Evolutionary conservation across 768 basidiomycete genomes (phyloP).

Genomic region (Peribolospora kevripleyi): DNA sequence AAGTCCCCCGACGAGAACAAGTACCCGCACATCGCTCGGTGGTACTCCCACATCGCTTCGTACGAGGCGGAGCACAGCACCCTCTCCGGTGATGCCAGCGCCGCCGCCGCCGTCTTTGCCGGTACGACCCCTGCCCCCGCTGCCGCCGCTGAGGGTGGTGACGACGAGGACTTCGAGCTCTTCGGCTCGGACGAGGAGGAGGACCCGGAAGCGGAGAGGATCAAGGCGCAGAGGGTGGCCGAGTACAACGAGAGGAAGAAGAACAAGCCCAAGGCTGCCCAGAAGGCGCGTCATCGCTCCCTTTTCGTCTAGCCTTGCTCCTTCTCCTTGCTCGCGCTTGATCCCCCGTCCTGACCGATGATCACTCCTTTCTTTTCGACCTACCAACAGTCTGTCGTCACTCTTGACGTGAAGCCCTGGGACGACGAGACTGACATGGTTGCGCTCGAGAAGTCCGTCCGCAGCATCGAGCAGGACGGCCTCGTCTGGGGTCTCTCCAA

Average conservation of each 20-base stretch:
- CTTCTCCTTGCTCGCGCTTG: not conserved
- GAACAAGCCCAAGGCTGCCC: conserved; percentile 57
- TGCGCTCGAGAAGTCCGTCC: conserved; percentile 54
- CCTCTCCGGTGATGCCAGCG: conserved; percentile 56
- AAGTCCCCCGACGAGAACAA: conserved; percentile 36
- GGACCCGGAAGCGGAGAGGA: conserved; percentile 56
- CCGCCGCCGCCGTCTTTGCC: conserved; percentile 26
- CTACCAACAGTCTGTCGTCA: conserved; percentile 62
- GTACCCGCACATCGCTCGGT: conserved; percentile 54
- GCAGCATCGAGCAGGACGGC: conserved; percentile 66
- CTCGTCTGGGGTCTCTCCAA: conserved; percentile 90
- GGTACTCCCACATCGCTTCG: conserved; percentile 86
- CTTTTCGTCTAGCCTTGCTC: not conserved
- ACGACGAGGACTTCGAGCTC: conserved; percentile 58
- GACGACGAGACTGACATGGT: conserved; percentile 97
- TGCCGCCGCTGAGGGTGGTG: conserved; percentile 29
- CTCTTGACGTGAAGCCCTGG: conserved; percentile 91
- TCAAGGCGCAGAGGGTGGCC: conserved; percentile 81
- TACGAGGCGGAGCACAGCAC: conserved; percentile 51
- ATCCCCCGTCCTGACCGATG: not conserved
- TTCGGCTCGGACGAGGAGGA: conserved; percentile 68
- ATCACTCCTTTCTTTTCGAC: not conserved
- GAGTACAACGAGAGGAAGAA: conserved; percentile 88
- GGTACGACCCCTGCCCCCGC: conserved; percentile 13
- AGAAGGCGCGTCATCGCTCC: conserved; percentile 38